Conservation (phyloP, 352 stramenopile genomes). For the Globisporangium alternatum region DNA sequence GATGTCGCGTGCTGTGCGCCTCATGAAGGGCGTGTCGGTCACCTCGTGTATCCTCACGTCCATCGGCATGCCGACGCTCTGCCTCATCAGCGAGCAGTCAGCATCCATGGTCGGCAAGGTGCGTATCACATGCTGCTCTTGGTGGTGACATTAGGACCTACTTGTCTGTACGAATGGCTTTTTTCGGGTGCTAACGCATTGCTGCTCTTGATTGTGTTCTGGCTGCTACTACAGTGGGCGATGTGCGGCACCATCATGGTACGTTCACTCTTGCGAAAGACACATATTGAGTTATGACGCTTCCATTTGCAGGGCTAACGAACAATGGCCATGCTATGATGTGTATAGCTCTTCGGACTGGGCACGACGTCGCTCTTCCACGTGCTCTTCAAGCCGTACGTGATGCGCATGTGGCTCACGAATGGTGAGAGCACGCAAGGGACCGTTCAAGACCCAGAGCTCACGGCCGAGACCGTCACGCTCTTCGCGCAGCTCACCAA, state of each 20-base stretch:
- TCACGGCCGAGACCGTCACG: constrained; percentile 73
- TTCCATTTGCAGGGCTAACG: background rate
- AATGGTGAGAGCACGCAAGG: constrained; percentile 7
- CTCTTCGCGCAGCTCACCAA: constrained; percentile 59
- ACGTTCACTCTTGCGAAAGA: constrained; percentile 2
- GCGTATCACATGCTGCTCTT: background rate
- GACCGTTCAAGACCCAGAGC: constrained; percentile 24
- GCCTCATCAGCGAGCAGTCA: constrained; percentile 68
- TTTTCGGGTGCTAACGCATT: background rate
- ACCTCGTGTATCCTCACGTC: constrained; percentile 81
- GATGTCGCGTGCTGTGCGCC: constrained; percentile 69
- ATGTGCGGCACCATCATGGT: constrained; percentile 89
- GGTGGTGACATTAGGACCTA: background rate
- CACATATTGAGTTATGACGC: background rate
- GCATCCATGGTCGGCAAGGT: constrained; percentile 74
- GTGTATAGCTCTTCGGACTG: constrained; percentile 62
- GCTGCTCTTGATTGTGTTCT: background rate
- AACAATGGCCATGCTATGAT: background rate
- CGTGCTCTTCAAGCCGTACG: constrained; percentile 84
- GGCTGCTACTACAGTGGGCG: constrained; percentile 43
- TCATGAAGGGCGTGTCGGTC: constrained; percentile 87
- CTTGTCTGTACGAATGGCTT: background rate
- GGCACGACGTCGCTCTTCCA: constrained; percentile 84
- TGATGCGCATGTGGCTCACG: constrained; percentile 76
- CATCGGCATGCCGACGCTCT: constrained; percentile 76